phyloP scores from a whole-genome alignment of 768 basidiomycete genomes.

The Rickenella mellea region DNA sequence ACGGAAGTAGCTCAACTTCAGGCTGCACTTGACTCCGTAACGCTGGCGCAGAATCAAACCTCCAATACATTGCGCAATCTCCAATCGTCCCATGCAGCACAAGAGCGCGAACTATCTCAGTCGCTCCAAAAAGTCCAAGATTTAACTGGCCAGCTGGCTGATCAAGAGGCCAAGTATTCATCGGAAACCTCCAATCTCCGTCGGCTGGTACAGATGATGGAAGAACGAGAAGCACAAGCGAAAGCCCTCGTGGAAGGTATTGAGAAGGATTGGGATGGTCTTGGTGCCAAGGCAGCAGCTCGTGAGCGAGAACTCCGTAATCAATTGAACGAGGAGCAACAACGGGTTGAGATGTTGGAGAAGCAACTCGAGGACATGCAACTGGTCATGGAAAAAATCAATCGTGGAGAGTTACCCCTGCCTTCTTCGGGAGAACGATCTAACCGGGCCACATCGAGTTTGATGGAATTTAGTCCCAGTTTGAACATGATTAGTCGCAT shows the following conservation, averaged over 20 bases:
- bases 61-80: slow-evolving; percentile 64
- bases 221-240: slow-evolving; percentile 79
- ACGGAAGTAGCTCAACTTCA: slow-evolving; percentile 71
- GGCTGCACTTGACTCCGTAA: slow-evolving; percentile 62
- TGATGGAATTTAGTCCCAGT: slow-evolving; percentile 75
- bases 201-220: slow-evolving; percentile 75
- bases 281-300: slow-evolving; percentile 59
- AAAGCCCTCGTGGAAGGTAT: slow-evolving; percentile 75
- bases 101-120: slow-evolving; percentile 69
- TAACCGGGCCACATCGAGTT: slow-evolving; percentile 41
- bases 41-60: slow-evolving; percentile 55
- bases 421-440: slow-evolving; percentile 24
- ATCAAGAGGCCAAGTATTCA: slow-evolving; percentile 76
- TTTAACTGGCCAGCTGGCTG: slow-evolving; percentile 69
- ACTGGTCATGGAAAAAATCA: slow-evolving; percentile 31
- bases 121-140: slow-evolving; percentile 67
- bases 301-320: slow-evolving; percentile 59
- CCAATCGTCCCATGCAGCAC: slow-evolving; percentile 60
- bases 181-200: slow-evolving; percentile 67
- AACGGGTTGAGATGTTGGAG: slow-evolving; percentile 67
- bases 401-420: slow-evolving; percentile 59
- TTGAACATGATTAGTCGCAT: slow-evolving; percentile 77
- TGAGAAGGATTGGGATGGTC: slow-evolving; percentile 72
- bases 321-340: slow-evolving; percentile 65
- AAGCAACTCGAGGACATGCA: slow-evolving; percentile 40